Base-by-base conservation (phyloP, 371 early-diverging fungal species). In the Actinomucor elegans region DNA sequence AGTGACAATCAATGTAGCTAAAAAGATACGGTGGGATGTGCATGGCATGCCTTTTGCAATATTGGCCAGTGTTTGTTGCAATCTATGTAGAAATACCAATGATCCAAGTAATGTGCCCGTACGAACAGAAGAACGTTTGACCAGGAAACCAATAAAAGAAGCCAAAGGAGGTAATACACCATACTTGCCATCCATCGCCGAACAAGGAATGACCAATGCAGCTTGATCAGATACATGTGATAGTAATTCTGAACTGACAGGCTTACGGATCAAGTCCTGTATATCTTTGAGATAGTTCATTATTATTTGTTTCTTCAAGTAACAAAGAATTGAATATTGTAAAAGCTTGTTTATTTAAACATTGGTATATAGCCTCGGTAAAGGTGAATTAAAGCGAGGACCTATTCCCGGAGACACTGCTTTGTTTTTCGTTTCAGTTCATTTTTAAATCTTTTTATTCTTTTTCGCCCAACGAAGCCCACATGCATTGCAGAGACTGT, bases 1-100 rank as follows among this genome's bases (percentile, higher is more conserved):
- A 35, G 65, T 73, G 11, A 92, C 73, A 26, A 93, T 86, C 9
- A 93, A 61, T 3, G 89, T 76, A 20, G 91, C 90, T 21, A 93
- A 68, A 55, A 90, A 84, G 12, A 91, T 55, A 33, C 55, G 40
- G n/a, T 55, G 48, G 2, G 55, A 47, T 0, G 91, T 88, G 59
- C 89, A 89, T 28, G 85, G 79, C 81, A 87, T 87, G 1, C 88
- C 90, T 37, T 52, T 55, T 14, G 64, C 61, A 23, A 57, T 36
- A 11, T 33, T 17, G 20, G 81, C 72, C 20, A 88, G 57, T 6
- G 71, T 68, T 27, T 64, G 54, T 31, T 71, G 68, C 32, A 85
- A 44, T 3, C 86, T 76, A 17, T 77, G 75, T 5, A 86, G 55
- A 59, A 84, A 83, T 1, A 86, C 83, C 6, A 87, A 48, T 0